Evolutionary conservation across 108 stramenopile genomes (phyloP), one percentile per base, ranked within the genome.

Genomic region (Cylindrotheca closterium): DNA sequence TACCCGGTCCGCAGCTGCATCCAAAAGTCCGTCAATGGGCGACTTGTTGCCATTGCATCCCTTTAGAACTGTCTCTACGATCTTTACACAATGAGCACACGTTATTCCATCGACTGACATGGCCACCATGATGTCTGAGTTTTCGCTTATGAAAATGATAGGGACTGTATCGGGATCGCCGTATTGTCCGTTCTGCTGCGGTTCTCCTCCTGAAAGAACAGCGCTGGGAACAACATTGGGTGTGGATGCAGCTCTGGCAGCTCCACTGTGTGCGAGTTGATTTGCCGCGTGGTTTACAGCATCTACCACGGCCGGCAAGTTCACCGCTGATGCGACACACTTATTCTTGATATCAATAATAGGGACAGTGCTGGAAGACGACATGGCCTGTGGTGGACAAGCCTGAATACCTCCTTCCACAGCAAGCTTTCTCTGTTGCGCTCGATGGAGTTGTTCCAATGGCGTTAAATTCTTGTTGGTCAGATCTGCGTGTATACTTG

Each of bases 81-180:
- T 94, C 62, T 91, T 91, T 50, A 94, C 88, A 58, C 93, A 94
- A 69, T 94, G 89, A 5, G 86, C 86, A 66, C 93, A 94, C 0
- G 93, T 94, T 24, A 94, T 94, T 22, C 93, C 93, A 61, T 87
- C 81, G 4, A 94, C 77, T 32, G 70, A 47, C 88, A 94, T 89
- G 37, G 85, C 84, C 64, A 93, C 73, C 68, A 88, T 77, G 22
- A 82, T 79, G 51, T 94, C 93, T 18, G 84, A 76, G 60, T 77
- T 76, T 15, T 67, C 56, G 30, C 72, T 67, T 12, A 89, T 82
- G 51, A 86, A 73, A 0, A 94, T 84, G 42, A 91, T 79, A 12
- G 93, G 93, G 15, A 82, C 78, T 29, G 75, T 70, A 53, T 78
- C 77, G n/a, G 88, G 82, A 79, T 91, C 86, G 19, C 86, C 93